Percentiles rank a stretch among this genome's conserved stretches.
Conservation (phyloP, 1,139 yeast genomes). For the Geotrichum bryndzae region DNA sequence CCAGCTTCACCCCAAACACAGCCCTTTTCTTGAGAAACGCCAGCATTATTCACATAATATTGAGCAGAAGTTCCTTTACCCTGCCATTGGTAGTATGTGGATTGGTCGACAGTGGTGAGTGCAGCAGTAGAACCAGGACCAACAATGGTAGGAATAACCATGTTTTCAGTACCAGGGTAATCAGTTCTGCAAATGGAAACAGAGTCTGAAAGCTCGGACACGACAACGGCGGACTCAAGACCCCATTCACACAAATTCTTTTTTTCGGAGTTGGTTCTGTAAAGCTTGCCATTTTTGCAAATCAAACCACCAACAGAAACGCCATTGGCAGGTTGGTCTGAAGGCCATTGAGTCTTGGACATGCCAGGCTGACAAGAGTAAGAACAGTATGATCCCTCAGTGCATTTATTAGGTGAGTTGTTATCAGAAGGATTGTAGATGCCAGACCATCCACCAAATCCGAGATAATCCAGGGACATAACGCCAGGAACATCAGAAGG, state of each 20-base stretch:
- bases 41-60: slow-evolving; percentile 95
- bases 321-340: slow-evolving; percentile 75
- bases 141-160: slow-evolving; percentile 87
- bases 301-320: slow-evolving; percentile 84
- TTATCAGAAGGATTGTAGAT: slow-evolving; percentile 50
- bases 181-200: slow-evolving; percentile 96
- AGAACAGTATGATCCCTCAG: slow-evolving; percentile 89
- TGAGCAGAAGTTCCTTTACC: slow-evolving; percentile 87
- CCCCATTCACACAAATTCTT: slow-evolving; percentile 84
- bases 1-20: slow-evolving; percentile 87
- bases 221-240: slow-evolving; percentile 58
- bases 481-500: slow-evolving; percentile 87
- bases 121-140: slow-evolving; percentile 59
- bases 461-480: slow-evolving; percentile 71
- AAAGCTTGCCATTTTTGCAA: slow-evolving; percentile 72
- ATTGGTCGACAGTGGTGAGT: slow-evolving; percentile 73
- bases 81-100: slow-evolving; percentile 71
- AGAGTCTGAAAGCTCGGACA: slow-evolving; percentile 52
- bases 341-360: slow-evolving; percentile 97
- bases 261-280: slow-evolving; percentile 62
- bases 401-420: slow-evolving; percentile 60
- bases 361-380: slow-evolving; percentile 95
- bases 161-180: slow-evolving; percentile 98
- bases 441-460: slow-evolving; percentile 90
- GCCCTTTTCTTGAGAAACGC: slow-evolving; percentile 81